Conservation (phyloP, 2,329 filamentous ascomycete genomes). For the Mycogone perniciosa region DNA sequence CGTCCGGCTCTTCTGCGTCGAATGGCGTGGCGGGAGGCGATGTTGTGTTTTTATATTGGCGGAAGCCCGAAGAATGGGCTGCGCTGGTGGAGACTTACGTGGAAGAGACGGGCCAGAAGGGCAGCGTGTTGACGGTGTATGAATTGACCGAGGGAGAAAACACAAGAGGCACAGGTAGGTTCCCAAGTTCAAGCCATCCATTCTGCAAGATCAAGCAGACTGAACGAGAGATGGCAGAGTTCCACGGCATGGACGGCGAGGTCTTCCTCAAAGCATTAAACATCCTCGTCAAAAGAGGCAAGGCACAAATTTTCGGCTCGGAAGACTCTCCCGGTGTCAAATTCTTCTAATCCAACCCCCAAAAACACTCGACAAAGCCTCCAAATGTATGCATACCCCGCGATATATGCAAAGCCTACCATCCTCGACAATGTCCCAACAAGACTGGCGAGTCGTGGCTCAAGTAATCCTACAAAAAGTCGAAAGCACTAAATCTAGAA, state of each 20-base stretch:
- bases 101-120: conserved; percentile 83
- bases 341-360: conserved; percentile 65
- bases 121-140: conserved; percentile 83
- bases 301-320: conserved; percentile 86
- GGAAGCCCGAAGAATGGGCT: conserved; percentile 86
- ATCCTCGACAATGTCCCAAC: background rate
- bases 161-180: conserved; percentile 59
- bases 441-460: background rate
- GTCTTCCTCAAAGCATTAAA: conserved; percentile 72
- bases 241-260: conserved; percentile 81
- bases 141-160: conserved; percentile 85
- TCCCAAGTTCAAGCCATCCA: background rate
- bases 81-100: conserved; percentile 70
- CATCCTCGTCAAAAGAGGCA: conserved; percentile 80
- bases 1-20: conserved; percentile 13
- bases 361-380: background rate
- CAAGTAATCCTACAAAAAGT: background rate
- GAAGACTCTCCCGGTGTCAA: conserved; percentile 90
- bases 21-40: conserved; percentile 27
- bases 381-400: background rate
- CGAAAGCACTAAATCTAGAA: background rate
- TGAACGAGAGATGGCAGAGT: conserved; percentile 48
- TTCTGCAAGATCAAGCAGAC: background rate
- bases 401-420: background rate
- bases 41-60: conserved; percentile 75